phyloP scores from a whole-genome alignment of 225 moss, liverwort and hornwort genomes.

The Bryum argenteum region DNA sequence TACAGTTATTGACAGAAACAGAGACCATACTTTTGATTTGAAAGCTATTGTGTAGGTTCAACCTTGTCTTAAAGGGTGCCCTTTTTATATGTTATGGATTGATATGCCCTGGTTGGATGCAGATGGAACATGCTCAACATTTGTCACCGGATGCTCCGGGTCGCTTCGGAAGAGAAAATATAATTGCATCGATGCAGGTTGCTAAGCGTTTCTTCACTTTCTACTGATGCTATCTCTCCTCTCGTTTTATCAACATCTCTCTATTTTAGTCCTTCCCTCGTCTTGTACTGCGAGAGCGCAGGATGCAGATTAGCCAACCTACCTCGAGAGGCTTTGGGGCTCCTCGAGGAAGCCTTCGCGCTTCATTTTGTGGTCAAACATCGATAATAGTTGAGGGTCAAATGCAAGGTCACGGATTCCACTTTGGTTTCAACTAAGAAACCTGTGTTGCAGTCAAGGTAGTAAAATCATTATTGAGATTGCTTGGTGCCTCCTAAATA shows the following conservation, averaged over 20 bases:
- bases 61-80: conserved; percentile 17
- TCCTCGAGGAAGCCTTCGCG: not conserved
- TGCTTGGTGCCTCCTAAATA: conserved; percentile 4
- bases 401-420: conserved; percentile 5
- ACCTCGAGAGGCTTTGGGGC: not conserved
- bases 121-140: conserved; percentile 93
- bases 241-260: not conserved
- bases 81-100: conserved; percentile 25
- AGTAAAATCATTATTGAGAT: conserved; percentile 3
- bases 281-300: conserved; percentile 9
- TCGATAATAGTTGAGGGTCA: conserved; percentile 5
- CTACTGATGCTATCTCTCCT: not conserved
- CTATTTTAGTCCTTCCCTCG: not conserved
- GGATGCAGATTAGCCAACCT: not conserved
- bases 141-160: conserved; percentile 65
- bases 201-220: conserved; percentile 8
- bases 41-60: conserved; percentile 8
- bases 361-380: not conserved
- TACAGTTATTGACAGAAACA: not conserved
- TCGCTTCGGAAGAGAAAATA: conserved; percentile 64
- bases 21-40: conserved; percentile 12
- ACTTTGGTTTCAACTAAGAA: not conserved
- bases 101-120: conserved; percentile 31
- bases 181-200: conserved; percentile 88
- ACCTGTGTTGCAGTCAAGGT: not conserved